Evolutionary conservation across 805 yeast genomes (phyloP).

Genomic region (Spathaspora arborariae): DNA sequence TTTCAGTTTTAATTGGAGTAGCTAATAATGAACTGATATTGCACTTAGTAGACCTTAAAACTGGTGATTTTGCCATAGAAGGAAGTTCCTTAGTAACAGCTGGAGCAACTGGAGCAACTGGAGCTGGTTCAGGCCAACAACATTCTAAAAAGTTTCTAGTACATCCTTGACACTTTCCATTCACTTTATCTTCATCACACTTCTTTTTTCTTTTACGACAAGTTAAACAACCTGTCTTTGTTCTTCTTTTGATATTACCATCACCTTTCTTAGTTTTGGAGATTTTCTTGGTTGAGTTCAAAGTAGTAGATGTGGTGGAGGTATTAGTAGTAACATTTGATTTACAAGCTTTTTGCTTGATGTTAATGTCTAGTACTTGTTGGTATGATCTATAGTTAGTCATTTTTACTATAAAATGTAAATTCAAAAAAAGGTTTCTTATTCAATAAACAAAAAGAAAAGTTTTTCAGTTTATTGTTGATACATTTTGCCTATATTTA

Average conservation of each 20-base stretch:
- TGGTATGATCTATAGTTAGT: conserved; percentile 34
- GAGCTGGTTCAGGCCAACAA: conserved; percentile 33
- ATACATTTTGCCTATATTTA: neutral
- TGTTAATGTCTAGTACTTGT: conserved; percentile 30
- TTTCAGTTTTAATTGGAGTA: conserved; percentile 5
- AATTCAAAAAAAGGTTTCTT: too few species aligned
- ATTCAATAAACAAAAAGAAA: neutral
- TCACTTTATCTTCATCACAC: conserved; percentile 49
- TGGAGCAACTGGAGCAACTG: conserved; percentile 6
- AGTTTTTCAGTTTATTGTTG: conserved; percentile 1
- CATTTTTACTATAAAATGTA: conserved; percentile 5
- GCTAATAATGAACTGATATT: conserved; percentile 10
- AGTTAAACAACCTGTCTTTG: conserved; percentile 54
- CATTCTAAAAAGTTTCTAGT: conserved; percentile 42
- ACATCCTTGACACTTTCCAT: conserved; percentile 45
- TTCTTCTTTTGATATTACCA: conserved; percentile 24
- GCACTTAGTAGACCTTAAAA: conserved; percentile 14
- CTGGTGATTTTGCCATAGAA: conserved; percentile 6
- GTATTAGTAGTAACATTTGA: conserved; percentile 1
- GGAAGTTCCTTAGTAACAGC: conserved; percentile 3
- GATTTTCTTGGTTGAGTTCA: conserved; percentile 3
- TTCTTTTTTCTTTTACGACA: conserved; percentile 64
- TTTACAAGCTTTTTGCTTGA: conserved; percentile 13
- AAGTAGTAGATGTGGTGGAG: neutral
- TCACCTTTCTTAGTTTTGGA: conserved; percentile 15